These are phyloP conservation scores for Durotheca rogersii DNA, from an alignment of 495 filamentous ascomycete genomes.

Conservation along the genomic window DNA sequence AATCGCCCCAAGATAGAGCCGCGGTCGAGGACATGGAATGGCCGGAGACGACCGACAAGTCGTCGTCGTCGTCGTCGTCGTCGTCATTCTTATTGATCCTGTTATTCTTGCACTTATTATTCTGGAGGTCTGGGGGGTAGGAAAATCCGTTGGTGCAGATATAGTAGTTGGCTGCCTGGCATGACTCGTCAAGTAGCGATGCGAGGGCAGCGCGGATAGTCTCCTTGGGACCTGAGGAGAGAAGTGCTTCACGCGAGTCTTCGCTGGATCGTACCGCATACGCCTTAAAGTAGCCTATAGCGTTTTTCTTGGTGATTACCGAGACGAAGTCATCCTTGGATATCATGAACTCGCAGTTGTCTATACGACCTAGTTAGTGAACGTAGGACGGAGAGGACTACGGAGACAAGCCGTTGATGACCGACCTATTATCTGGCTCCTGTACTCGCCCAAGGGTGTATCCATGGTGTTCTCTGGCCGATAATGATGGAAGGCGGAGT, in stretches of 20 bases:
- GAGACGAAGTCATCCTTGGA: constrained; percentile 29
- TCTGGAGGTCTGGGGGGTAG: constrained; percentile 19
- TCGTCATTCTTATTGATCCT: constrained; percentile 6
- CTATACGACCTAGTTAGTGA: constrained; percentile 23
- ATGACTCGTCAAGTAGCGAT: constrained; percentile 39
- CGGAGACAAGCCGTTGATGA: neutral
- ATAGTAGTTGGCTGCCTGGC: constrained; percentile 42
- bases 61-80: constrained; percentile 21
- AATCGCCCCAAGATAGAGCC: constrained; percentile 29
- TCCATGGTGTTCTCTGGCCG: constrained; percentile 16
- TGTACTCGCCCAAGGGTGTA: constrained; percentile 7
- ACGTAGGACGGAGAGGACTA: neutral
- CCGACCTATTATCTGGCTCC: constrained; percentile 31
- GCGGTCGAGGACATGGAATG: constrained; percentile 31
- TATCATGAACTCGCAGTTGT: constrained; percentile 44
- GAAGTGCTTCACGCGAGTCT: constrained; percentile 33
- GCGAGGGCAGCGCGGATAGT: constrained; percentile 26
- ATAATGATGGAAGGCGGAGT: neutral
- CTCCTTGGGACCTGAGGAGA: constrained; percentile 31
- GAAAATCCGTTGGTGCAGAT: constrained; percentile 41
- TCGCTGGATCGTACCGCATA: constrained; percentile 33
- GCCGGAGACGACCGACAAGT: constrained; percentile 25
- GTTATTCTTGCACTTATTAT: constrained; percentile 5
- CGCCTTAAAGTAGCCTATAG: constrained; percentile 37
- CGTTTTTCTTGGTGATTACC: constrained; percentile 39